phyloP scores from a whole-genome alignment of 257 asterid species.

The Coffea canephora region DNA sequence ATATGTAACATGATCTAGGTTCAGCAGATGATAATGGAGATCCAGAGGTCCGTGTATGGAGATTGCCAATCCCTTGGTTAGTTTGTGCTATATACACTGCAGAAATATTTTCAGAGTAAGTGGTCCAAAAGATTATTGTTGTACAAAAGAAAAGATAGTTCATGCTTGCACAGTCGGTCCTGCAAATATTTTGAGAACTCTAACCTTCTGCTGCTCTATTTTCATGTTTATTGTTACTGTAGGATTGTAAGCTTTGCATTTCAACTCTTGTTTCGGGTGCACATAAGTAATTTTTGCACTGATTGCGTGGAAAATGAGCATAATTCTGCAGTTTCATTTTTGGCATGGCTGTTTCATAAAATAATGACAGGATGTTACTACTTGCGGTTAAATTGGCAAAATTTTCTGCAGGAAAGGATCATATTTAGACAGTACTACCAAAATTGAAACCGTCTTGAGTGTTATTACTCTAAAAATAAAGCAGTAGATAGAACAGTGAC shows the following conservation, averaged over 20 bases:
- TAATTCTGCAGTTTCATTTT: neutral
- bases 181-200: neutral
- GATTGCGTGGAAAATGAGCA: neutral
- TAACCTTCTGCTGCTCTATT: neutral
- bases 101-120: neutral
- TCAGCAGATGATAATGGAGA: slow-evolving; percentile 1
- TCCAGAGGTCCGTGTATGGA: neutral
- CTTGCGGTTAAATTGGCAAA: neutral
- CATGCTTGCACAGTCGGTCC: neutral
- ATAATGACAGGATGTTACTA: neutral
- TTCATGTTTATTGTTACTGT: neutral
- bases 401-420: neutral
- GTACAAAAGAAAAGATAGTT: neutral
- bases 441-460: neutral
- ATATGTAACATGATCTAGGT: slow-evolving; percentile 10
- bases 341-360: neutral
- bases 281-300: neutral
- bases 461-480: neutral
- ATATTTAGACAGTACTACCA: neutral
- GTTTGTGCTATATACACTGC: neutral
- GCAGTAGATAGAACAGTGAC: neutral
- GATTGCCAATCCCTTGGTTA: slow-evolving; percentile 7
- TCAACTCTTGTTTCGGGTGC: neutral
- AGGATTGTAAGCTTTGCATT: neutral
- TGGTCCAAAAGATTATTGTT: slow-evolving; percentile 3